Percentiles rank a stretch among this genome's conserved stretches.
phyloP scores from a whole-genome alignment of 352 stramenopile species.

The Globisporangium cederbergense region DNA sequence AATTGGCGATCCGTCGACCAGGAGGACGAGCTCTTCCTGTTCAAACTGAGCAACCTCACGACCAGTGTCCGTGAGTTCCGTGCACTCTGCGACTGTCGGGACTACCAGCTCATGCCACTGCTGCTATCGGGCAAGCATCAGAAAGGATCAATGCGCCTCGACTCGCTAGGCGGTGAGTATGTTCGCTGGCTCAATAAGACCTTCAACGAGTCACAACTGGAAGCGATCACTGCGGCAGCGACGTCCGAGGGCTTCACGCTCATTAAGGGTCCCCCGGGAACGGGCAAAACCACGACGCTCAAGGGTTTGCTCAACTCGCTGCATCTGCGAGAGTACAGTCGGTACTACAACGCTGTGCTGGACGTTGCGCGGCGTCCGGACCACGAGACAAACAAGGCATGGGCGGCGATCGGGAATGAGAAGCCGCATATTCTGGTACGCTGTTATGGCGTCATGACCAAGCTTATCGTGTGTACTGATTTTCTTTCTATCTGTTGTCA shows the following conservation, averaged over 20 bases:
- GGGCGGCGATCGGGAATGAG: constrained; percentile 80
- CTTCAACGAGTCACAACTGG: constrained; percentile 89
- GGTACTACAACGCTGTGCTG: constrained; percentile 89
- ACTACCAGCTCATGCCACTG: constrained; percentile 72
- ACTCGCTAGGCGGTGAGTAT: constrained; percentile 78
- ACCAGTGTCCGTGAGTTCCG: constrained; percentile 86
- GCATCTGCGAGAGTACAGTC: constrained; percentile 91
- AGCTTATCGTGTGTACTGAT: background rate
- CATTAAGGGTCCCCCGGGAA: constrained; percentile 89
- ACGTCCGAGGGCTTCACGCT: constrained; percentile 89
- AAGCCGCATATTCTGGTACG: constrained; percentile 91
- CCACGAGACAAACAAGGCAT: constrained; percentile 77
- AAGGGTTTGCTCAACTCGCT: constrained; percentile 91
- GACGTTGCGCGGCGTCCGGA: constrained; percentile 78
- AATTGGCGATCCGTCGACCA: constrained; percentile 52
- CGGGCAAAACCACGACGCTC: constrained; percentile 91
- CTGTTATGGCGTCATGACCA: background rate
- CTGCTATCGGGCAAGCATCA: constrained; percentile 72
- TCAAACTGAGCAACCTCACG: constrained; percentile 88
- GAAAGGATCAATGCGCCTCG: constrained; percentile 71
- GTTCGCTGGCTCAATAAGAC: constrained; percentile 71
- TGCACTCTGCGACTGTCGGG: constrained; percentile 77
- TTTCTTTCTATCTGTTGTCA: background rate
- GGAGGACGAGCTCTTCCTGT: constrained; percentile 55
- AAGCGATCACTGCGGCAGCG: constrained; percentile 86